Evolutionary conservation across 192 early-diverging fungal genomes (phyloP), one percentile per base, ranked within the genome.

Genomic region (Neocallimastix lanati): DNA sequence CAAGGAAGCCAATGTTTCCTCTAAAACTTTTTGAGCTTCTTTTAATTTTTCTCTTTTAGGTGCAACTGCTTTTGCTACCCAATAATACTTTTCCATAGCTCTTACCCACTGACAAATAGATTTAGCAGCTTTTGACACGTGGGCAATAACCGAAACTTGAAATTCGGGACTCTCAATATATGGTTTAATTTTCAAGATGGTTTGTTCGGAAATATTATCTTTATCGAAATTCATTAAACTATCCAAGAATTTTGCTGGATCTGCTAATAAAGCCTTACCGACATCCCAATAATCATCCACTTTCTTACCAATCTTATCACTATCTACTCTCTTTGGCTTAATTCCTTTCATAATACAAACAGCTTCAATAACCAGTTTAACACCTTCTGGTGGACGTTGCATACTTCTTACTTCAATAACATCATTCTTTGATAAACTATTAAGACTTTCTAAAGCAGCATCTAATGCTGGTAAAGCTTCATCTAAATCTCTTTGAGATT

Each of bases 91-190:
- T 80, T 90, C 89, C 86, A 90, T 88, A 21, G 89, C 89, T n/a
- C 87, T 82, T 14, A 90, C 89, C 89, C 89, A 90, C 50, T 85
- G 79, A 77, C 89, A 90, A 14, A 90, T 79, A 76, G 88, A 87
- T 80, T 90, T 88, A 14, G 89, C 89, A 0, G 89, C 89, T 4
- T 87, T 89, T 9, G 89, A 90, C 0, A 88, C 89, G 29, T 82
- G 87, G 38, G 85, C 83, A 58, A 90, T 86, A 78, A 87, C 87
- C 13, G 88, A 87, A 15, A 88, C 88, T 80, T 88, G 86, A 78
- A 90, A 90, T 80, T 90, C 89, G 0, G 89, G 89, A 78, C 89
- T 88, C 29, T 88, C 88, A 77, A 88, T 88, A 80, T 90, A 90
- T 2, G 84, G 81, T 11, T 88, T 83, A 76, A 90, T 90, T 13